Conservation (phyloP, 1,139 yeast genomes). For the Saccharomyces uvarum region DNA sequence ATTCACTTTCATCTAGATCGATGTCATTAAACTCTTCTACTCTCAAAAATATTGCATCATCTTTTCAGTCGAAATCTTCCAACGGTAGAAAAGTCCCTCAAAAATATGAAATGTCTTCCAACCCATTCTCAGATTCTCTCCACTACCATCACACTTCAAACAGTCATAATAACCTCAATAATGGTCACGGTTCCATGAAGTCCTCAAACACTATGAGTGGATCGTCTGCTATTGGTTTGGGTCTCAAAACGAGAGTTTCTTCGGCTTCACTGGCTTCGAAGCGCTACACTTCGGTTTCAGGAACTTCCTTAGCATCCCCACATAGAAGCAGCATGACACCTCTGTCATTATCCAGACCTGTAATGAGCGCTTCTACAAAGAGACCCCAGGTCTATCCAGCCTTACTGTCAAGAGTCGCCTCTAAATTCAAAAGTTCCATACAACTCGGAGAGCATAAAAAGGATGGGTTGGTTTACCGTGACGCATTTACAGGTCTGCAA, state of each 20-base stretch:
- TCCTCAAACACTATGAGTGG: neutral
- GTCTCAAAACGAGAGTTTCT: constrained; percentile 31
- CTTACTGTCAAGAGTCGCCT: constrained; percentile 75
- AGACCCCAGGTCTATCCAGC: constrained; percentile 65
- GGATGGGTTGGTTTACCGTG: constrained; percentile 91
- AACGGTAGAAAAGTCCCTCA: constrained; percentile 40
- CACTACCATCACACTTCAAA: neutral
- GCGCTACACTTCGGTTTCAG: constrained; percentile 23
- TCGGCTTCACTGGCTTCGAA: constrained; percentile 16
- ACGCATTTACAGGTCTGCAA: constrained; percentile 88
- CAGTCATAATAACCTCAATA: neutral
- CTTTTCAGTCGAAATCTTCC: constrained; percentile 31
- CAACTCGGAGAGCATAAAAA: constrained; percentile 73
- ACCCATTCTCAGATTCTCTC: constrained; percentile 13
- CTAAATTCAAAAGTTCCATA: constrained; percentile 63
- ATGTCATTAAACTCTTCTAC: constrained; percentile 33
- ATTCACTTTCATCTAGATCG: constrained; percentile 22
- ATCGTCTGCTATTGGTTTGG: constrained; percentile 26
- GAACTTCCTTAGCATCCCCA: constrained; percentile 26
- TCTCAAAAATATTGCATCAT: constrained; percentile 29
- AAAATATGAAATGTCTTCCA: constrained; percentile 32
- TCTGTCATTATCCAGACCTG: constrained; percentile 25
- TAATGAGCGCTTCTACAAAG: constrained; percentile 22
- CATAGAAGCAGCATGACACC: constrained; percentile 7
- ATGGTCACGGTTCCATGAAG: neutral